phyloP scores from a whole-genome alignment of 345 rosid genomes.

The Trapa bicornis region DNA sequence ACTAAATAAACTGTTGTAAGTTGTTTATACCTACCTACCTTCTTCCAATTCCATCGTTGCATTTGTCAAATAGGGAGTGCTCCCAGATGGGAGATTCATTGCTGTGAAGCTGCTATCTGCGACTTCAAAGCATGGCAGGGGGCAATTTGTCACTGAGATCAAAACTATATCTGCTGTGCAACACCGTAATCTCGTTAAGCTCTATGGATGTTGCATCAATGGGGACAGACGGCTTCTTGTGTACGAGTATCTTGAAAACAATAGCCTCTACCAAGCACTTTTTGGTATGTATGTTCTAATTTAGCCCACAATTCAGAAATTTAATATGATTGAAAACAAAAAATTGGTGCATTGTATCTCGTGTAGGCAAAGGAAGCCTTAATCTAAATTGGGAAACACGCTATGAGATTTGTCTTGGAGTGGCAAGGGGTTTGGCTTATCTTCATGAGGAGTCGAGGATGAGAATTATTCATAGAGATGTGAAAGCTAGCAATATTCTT shows the following conservation, averaged over 20 bases:
- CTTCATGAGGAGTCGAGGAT: slow-evolving; percentile 53
- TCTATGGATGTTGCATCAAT: slow-evolving; percentile 56
- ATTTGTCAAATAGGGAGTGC: slow-evolving; percentile 19
- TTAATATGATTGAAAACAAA: not conserved
- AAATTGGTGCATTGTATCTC: not conserved
- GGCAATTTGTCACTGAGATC: slow-evolving; percentile 60
- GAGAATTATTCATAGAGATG: slow-evolving; percentile 46
- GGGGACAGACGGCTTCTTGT: slow-evolving; percentile 46
- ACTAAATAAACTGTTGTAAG: too few species aligned
- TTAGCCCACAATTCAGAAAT: not conserved
- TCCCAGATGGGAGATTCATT: slow-evolving; percentile 46
- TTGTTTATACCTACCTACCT: not conserved
- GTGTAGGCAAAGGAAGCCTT: slow-evolving; percentile 26
- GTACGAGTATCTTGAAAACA: slow-evolving; percentile 56
- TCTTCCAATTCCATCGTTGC: not conserved
- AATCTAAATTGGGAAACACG: slow-evolving; percentile 32
- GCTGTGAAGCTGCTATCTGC: slow-evolving; percentile 63
- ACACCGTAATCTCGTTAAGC: slow-evolving; percentile 61
- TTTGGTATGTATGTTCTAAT: slow-evolving; percentile 21
- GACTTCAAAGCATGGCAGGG: slow-evolving; percentile 55
- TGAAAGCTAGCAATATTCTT: slow-evolving; percentile 37
- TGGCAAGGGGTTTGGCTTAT: slow-evolving; percentile 50
- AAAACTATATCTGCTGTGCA: slow-evolving; percentile 52
- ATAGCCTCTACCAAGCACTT: slow-evolving; percentile 62
- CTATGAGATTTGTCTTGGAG: slow-evolving; percentile 34